A percentile compares a stretch with the other conserved stretches of the same genome.
phyloP scores from a whole-genome alignment of 176 grass and related monocot species.

The Cenchrus fungigraminus region DNA sequence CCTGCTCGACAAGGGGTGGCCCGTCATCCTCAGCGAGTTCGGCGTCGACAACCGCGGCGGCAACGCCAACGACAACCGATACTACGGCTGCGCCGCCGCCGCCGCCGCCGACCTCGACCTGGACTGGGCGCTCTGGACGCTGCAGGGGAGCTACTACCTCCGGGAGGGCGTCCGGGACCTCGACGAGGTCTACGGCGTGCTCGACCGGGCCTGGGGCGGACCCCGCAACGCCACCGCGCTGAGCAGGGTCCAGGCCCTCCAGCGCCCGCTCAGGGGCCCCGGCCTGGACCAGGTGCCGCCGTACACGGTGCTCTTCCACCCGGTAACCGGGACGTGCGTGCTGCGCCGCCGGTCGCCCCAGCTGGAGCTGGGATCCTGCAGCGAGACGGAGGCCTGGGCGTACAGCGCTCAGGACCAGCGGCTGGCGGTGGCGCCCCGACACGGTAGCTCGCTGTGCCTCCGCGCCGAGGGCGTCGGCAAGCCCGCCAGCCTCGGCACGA shows the following conservation, averaged over 20 bases:
- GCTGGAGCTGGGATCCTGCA: constrained; percentile 64
- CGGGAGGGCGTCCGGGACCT: constrained; percentile 58
- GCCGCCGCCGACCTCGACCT: constrained; percentile 70
- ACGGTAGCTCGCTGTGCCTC: constrained; percentile 46
- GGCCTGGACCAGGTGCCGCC: constrained; percentile 43
- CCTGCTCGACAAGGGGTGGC: constrained; percentile 63
- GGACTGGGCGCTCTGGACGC: constrained; percentile 88
- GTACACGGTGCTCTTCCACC: constrained; percentile 78
- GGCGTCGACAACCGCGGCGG: constrained; percentile 82
- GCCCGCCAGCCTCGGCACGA: constrained; percentile 42
- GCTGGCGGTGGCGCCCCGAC: constrained; percentile 39
- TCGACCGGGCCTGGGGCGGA: constrained; percentile 53
- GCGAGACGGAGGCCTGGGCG: constrained; percentile 49
- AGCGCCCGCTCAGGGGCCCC: constrained; percentile 68
- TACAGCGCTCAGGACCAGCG: constrained; percentile 33
- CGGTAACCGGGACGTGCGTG: constrained; percentile 64
- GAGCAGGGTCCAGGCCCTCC: constrained; percentile 62
- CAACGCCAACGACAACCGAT: constrained; percentile 78
- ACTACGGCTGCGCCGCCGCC: constrained; percentile 67
- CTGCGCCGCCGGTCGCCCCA: neutral
- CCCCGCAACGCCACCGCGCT: constrained; percentile 57
- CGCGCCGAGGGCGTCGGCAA: constrained; percentile 47
- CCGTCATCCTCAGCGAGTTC: constrained; percentile 87
- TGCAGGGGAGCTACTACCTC: constrained; percentile 91
- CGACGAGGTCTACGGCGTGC: constrained; percentile 73